Base-by-base conservation (phyloP, 1,139 yeast species). In the Kodamaea sp. region DNA sequence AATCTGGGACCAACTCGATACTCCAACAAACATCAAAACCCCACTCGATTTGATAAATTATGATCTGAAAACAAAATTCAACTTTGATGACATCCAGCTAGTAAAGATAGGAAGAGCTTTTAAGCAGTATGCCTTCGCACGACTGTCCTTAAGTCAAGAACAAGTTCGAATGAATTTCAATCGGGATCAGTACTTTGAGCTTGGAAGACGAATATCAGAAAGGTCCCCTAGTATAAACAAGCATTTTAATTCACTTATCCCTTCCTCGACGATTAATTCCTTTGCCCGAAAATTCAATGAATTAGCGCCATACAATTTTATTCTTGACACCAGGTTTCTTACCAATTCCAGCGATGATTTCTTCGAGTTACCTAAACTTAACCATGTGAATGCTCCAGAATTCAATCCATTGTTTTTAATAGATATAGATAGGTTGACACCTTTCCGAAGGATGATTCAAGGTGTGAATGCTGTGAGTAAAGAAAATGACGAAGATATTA, bases 371-470 rank as follows among this genome's bases (percentile, higher is more conserved):
- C 44, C 44, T 4, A 22, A 26, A 19, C 30, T 36, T 15, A 15
- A 14, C n/a, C 6, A n/a, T 5, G 9, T 22, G 7, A 14, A 19
- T 12, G 11, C 16, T 1, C 14, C 24, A 7, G 37, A 35, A 3
- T 41, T 32, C 39, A 38, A 38, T 32, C 41, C 44, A 8, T 21
- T 41, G 12, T 36, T 41, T 13, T 24, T 41, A 15, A 29, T 29
- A 5, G 38, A 37, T 18, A 19, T 28, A 4, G 36, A 32, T 5
- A 30, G 26, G 3, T 10, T 36, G 2, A 4, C 25, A 33, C 16
- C 23, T 19, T 14, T 22, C 20, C 13, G 11, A 4, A 5, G 18
- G 13, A 10, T 10, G 7, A 6, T 13, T 28, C 19, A 27, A 21
- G 21, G 28, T 22, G 7, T 4, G 4, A 8, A 4, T 24, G 3